Percentiles rank a stretch among this genome's conserved stretches.
These are phyloP conservation scores for Ustulina deusta DNA, from an alignment of 2,329 filamentous ascomycete species.

Conservation along the genomic window DNA sequence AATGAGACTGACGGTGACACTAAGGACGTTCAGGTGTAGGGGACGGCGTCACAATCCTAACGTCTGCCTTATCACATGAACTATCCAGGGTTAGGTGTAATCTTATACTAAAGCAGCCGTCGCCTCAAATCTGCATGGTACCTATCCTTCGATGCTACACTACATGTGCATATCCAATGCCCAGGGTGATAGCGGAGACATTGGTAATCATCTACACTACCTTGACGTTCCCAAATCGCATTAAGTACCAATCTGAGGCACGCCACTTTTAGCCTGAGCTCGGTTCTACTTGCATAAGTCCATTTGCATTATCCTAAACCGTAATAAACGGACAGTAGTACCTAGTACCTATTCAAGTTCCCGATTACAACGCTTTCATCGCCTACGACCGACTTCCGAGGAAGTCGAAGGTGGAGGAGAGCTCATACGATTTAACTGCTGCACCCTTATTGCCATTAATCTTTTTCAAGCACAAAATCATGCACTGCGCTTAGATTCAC, in stretches of 20 bases:
- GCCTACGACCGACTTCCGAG: no score
- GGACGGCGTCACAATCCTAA: not conserved
- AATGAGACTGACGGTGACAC: not conserved
- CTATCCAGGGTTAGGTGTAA: not conserved
- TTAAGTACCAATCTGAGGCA: constrained; percentile 2
- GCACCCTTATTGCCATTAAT: no score
- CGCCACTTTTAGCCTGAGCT: constrained; percentile 6
- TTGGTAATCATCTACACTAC: not conserved
- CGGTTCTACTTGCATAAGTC: constrained; percentile 3
- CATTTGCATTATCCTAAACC: constrained; percentile 5
- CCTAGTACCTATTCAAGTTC: no score
- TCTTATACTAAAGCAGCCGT: not conserved
- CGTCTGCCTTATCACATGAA: not conserved
- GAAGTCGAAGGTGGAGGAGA: no score
- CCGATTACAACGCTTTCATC: no score
- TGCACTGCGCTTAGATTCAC: no score
- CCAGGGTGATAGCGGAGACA: not conserved
- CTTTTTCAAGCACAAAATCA: no score
- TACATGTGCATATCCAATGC: not conserved
- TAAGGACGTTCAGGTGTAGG: not conserved
- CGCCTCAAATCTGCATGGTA: not conserved
- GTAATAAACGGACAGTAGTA: constrained; percentile 2
- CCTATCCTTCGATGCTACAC: no score
- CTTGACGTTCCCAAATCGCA: no score
- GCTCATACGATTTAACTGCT: no score